Conservation (phyloP, 169 alveolate genomes). For the Eimeria necatrix region DNA sequence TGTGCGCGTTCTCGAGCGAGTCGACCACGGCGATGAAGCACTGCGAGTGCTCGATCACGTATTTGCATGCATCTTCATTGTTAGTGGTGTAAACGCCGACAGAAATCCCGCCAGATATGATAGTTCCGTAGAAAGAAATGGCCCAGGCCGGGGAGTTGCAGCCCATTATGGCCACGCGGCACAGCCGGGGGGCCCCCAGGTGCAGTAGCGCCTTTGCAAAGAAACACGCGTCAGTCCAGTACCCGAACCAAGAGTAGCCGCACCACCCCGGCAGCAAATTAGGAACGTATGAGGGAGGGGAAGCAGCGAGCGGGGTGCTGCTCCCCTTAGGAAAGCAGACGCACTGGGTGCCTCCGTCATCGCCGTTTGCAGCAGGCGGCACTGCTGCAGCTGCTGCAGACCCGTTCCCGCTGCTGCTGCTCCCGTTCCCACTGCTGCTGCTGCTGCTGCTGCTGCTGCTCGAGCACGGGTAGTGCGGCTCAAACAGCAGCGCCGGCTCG, state of each 20-base stretch:
- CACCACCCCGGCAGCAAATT: constrained; percentile 83
- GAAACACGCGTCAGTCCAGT: constrained; percentile 80
- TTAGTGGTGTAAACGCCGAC: constrained; percentile 91
- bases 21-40: constrained; percentile 88
- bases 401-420: background rate
- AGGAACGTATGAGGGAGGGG: constrained; percentile 42
- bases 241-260: constrained; percentile 86
- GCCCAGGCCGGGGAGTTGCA: constrained; percentile 90
- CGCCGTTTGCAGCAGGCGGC: background rate
- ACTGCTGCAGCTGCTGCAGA: background rate
- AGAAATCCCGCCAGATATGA: constrained; percentile 87
- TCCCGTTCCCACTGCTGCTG: constrained; percentile 10
- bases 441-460: constrained; percentile 36
- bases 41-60: constrained; percentile 90
- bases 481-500: constrained; percentile 82
- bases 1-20: constrained; percentile 84
- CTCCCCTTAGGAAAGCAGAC: background rate
- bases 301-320: background rate
- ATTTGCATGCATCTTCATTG: constrained; percentile 86
- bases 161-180: constrained; percentile 89
- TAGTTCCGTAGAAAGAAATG: constrained; percentile 87
- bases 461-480: constrained; percentile 61
- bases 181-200: constrained; percentile 84
- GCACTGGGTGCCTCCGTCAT: constrained; percentile 56
- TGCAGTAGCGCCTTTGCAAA: constrained; percentile 88